Base-by-base conservation (phyloP, 441 rosid genomes). In the Adansonia rubrostipa region DNA sequence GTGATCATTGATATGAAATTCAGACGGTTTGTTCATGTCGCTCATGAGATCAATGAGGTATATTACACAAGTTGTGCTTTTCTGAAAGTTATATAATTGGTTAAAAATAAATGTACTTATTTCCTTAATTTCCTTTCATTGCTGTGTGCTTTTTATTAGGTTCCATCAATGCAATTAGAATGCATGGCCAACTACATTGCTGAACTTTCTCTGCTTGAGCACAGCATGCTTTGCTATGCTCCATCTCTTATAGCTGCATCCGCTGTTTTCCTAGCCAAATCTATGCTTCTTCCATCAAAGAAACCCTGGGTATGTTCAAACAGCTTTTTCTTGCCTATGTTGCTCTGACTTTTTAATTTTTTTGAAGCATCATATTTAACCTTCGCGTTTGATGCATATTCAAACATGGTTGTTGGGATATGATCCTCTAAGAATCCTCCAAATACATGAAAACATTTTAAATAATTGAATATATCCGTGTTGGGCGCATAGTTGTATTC, bases 231-330 rank as follows among this genome's bases (percentile, higher is more conserved):
- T 65, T 73, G 85, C 76, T 85, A 91, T 73, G 76, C 92, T 74
- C 98, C 99, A 51, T 96, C 99, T 9, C 88, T 96, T 2, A 65
- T 94, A 0, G 97, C 98, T 17, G 97, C 97, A 78, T 96, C 97
- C 24, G 90, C 97, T 42, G 88, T 92, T 74, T 93, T 93, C 86
- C 85, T 96, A 79, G 93, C 97, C 71, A 91, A 87, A 83, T 92
- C 79, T 79, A 84, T 94, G 20, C 86, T 92, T 73, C 54, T 82
- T 77, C 98, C 99, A 76, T 83, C 93, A 28, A 91, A 81, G 84
- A 87, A 83, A 80, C 93, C 97, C 54, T 92, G 98, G 98, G 99
- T 95, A 93, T 47, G 84, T 71, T 11, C 44, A 13, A 48, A n/a
- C 42, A 10, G 56, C 42, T 69, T 5, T 40, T 48, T 73, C 51